A percentile compares a stretch with the other conserved stretches of the same genome.
phyloP scores from a whole-genome alignment of 1,284 basidiomycete species.

The Kwoniella shivajii region DNA sequence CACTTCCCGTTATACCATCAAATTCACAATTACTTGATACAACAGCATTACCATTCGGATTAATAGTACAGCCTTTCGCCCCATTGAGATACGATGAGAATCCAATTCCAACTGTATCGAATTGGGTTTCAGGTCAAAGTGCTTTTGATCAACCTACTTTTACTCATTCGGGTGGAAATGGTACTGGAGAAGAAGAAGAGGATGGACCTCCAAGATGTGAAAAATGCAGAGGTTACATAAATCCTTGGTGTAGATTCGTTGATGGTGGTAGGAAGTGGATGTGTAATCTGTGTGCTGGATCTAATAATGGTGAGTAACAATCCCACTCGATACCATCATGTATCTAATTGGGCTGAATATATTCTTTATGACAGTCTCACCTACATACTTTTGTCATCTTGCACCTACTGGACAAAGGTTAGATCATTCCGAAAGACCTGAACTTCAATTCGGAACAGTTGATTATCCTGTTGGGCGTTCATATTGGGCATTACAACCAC shows the following conservation, averaged over 20 bases:
- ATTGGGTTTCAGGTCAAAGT: slow-evolving; percentile 47
- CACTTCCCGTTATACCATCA: slow-evolving; percentile 74
- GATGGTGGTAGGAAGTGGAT: slow-evolving; percentile 85
- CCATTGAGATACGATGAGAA: slow-evolving; percentile 79
- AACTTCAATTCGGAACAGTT: slow-evolving; percentile 86
- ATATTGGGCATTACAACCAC: slow-evolving; percentile 77
- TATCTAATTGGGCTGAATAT: not conserved
- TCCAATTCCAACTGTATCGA: slow-evolving; percentile 71
- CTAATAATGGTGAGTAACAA: slow-evolving; percentile 71
- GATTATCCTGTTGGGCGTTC: slow-evolving; percentile 84
- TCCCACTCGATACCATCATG: not conserved
- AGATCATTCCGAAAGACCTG: slow-evolving; percentile 80
- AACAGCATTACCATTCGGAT: slow-evolving; percentile 80
- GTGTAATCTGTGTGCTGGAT: slow-evolving; percentile 86
- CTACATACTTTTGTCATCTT: slow-evolving; percentile 84
- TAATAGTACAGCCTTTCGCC: slow-evolving; percentile 89
- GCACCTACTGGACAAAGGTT: slow-evolving; percentile 78
- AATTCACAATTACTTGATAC: slow-evolving; percentile 78
- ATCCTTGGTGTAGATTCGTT: slow-evolving; percentile 88
- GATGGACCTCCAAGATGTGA: slow-evolving; percentile 83
- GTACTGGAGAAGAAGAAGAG: slow-evolving; percentile 35
- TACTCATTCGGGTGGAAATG: slow-evolving; percentile 37
- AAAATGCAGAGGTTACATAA: slow-evolving; percentile 87
- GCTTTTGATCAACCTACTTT: slow-evolving; percentile 71
- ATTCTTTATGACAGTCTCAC: slow-evolving; percentile 60